phyloP scores from a whole-genome alignment of 257 asterid species.

The Plantago elongata region DNA sequence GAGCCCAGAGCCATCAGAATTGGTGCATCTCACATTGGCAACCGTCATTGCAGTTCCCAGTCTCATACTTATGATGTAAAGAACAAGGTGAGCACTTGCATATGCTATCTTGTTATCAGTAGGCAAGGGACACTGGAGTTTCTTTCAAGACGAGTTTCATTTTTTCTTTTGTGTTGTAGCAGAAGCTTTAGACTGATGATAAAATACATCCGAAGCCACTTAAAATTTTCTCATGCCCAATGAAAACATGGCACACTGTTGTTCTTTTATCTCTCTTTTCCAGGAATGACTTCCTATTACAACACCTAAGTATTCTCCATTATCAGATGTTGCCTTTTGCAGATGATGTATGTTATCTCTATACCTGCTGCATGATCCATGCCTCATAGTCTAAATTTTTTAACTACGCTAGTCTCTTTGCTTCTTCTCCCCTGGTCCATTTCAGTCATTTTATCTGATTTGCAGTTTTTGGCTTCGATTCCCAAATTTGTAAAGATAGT shows the following conservation, averaged over 20 bases:
- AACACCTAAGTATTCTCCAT: neutral
- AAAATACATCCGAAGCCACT: neutral
- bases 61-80: conserved; percentile 21
- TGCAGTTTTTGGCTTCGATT: conserved; percentile 52
- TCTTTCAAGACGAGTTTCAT: neutral
- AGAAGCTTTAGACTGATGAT: neutral
- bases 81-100: conserved; percentile 34
- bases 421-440: neutral
- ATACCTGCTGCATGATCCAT: neutral
- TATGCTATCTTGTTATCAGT: conserved; percentile 4
- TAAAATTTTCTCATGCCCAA: neutral
- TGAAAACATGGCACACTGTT: neutral
- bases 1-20: conserved; percentile 25
- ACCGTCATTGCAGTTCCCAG: conserved; percentile 37
- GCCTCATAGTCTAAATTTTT: neutral
- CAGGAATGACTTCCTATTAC: neutral
- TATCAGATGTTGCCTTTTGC: neutral
- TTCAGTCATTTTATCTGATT: neutral
- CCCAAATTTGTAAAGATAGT: conserved; percentile 75
- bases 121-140: neutral
- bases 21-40: conserved; percentile 15
- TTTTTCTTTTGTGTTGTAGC: neutral
- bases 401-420: neutral
- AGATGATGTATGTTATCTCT: too few relatives aligned
- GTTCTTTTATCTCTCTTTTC: neutral